Percentiles rank a stretch among this genome's conserved stretches.
phyloP scores from a whole-genome alignment of 805 yeast genomes.

The Metschnikowia drakensbergensis region DNA sequence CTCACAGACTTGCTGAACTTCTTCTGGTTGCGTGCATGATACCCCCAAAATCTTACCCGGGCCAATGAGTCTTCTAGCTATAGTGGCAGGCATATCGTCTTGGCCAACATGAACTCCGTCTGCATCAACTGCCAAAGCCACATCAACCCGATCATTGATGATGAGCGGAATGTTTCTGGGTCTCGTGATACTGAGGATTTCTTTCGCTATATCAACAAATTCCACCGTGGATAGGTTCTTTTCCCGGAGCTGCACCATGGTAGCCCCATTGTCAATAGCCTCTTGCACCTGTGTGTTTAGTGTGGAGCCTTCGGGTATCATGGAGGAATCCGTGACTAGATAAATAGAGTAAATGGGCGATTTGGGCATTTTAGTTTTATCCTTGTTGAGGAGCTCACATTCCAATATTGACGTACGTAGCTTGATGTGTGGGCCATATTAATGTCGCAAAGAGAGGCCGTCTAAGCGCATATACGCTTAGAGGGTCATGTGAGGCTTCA shows the following conservation, averaged over 20 bases:
- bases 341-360: conserved; percentile 45
- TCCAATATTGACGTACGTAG: not conserved
- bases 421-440: not conserved
- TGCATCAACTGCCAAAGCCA: conserved; percentile 84
- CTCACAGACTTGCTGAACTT: conserved; percentile 47
- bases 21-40: conserved; percentile 59
- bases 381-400: too few relatives aligned
- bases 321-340: conserved; percentile 73
- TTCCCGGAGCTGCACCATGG: conserved; percentile 81
- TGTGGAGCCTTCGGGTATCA: conserved; percentile 59
- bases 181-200: conserved; percentile 59
- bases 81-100: conserved; percentile 67
- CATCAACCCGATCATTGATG: conserved; percentile 83
- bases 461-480: conserved; percentile 17
- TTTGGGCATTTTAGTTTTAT: not conserved
- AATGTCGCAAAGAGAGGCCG: conserved; percentile 12
- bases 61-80: conserved; percentile 65
- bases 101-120: conserved; percentile 95
- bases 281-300: conserved; percentile 59
- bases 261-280: conserved; percentile 69
- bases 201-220: conserved; percentile 59
- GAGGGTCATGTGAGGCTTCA: not conserved
- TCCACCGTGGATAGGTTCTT: conserved; percentile 64
- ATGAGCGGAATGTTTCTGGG: conserved; percentile 65
- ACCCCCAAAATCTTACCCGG: conserved; percentile 76